phyloP scores from a whole-genome alignment of 2,329 filamentous ascomycete species.

The Talaromyces pinophilus region DNA sequence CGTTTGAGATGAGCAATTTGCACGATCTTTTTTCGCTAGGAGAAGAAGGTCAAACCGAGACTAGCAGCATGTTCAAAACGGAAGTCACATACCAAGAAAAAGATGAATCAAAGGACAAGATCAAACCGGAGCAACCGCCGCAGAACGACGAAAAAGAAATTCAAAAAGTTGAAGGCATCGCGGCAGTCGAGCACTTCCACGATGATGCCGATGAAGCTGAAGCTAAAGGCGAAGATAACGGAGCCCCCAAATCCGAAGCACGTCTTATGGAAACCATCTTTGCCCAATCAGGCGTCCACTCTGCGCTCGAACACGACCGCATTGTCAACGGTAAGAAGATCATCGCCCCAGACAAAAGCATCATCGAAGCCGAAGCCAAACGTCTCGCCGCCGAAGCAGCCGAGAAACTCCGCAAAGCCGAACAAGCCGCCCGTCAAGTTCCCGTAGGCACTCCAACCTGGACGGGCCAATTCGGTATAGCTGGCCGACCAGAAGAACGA shows the following conservation, averaged over 20 bases:
- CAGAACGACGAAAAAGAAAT: slow-evolving; percentile 49
- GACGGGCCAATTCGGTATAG: slow-evolving; percentile 81
- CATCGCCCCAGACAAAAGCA: slow-evolving; percentile 70
- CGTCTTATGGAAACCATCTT: slow-evolving; percentile 89
- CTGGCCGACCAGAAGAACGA: slow-evolving; percentile 60
- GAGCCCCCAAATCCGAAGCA: slow-evolving; percentile 57
- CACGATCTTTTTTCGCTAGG: slow-evolving; percentile 88
- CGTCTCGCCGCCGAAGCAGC: slow-evolving; percentile 77
- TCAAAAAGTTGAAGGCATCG: slow-evolving; percentile 60
- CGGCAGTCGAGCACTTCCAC: slow-evolving; percentile 65
- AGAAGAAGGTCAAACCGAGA: slow-evolving; percentile 72
- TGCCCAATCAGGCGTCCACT: slow-evolving; percentile 79
- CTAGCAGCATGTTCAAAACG: slow-evolving; percentile 80
- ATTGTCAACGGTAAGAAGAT: slow-evolving; percentile 78
- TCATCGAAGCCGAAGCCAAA: slow-evolving; percentile 80
- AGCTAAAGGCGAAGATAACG: slow-evolving; percentile 22
- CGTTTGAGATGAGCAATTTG: slow-evolving; percentile 84
- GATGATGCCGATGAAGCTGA: slow-evolving; percentile 45
- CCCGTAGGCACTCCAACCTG: slow-evolving; percentile 88
- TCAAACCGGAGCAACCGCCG: neutral
- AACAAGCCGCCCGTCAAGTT: slow-evolving; percentile 68
- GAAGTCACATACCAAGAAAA: slow-evolving; percentile 66
- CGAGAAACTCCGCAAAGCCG: slow-evolving; percentile 70
- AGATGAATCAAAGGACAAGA: slow-evolving; percentile 27
- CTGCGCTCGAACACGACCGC: slow-evolving; percentile 88